Conservation (phyloP, 2,329 filamentous ascomycete genomes). For the Aspergillus awamori region DNA sequence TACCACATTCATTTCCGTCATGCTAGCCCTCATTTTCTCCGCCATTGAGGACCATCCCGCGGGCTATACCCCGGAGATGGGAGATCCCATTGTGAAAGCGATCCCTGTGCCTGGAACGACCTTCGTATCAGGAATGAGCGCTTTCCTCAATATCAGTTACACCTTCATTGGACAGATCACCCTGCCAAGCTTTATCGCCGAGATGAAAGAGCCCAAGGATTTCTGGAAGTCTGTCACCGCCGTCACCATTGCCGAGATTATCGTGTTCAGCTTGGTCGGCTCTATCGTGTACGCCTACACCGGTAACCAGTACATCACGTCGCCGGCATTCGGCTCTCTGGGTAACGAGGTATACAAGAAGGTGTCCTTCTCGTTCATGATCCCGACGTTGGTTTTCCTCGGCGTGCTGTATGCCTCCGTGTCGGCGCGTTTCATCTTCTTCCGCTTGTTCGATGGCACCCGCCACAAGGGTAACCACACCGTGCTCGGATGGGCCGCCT, state of each 20-base stretch:
- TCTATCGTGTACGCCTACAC: conserved; percentile 82
- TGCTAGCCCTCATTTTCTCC: conserved; percentile 81
- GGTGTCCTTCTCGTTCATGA: conserved; percentile 90
- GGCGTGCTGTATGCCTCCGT: conserved; percentile 90
- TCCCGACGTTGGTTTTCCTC: conserved; percentile 89
- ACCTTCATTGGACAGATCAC: conserved; percentile 97
- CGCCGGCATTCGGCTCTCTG: conserved; percentile 84
- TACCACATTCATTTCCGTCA: conserved; percentile 87
- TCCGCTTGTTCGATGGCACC: conserved; percentile 79
- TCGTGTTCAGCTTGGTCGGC: conserved; percentile 83
- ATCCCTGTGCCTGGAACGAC: conserved; percentile 71
- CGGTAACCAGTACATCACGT: conserved; percentile 84
- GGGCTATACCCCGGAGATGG: conserved; percentile 61
- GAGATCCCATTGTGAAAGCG: conserved; percentile 68
- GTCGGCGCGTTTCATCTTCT: conserved; percentile 87
- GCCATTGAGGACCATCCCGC: conserved; percentile 75
- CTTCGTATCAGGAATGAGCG: conserved; percentile 80
- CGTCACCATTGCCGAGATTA: conserved; percentile 83
- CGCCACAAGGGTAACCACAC: conserved; percentile 82
- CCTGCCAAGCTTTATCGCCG: conserved; percentile 89
- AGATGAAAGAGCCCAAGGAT: conserved; percentile 80
- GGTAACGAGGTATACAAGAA: conserved; percentile 77
- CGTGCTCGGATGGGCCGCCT: conserved; percentile 75
- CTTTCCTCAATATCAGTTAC: conserved; percentile 93
- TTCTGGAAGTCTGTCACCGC: conserved; percentile 93